Evolutionary conservation across 2,329 filamentous ascomycete species (phyloP).

Genomic region (Trichoderma sp.): DNA sequence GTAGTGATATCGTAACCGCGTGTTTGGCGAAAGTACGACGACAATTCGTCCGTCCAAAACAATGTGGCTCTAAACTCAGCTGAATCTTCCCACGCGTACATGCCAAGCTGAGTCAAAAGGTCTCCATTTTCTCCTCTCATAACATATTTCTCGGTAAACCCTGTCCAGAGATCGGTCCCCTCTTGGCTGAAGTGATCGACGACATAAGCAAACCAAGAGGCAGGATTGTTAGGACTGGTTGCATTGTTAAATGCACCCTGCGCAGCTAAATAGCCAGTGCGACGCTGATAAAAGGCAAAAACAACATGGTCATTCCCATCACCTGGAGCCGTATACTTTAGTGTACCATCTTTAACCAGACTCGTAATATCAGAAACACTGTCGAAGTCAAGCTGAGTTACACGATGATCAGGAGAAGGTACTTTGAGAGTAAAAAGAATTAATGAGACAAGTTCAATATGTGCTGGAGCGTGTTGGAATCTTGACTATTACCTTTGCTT

Average conservation of each 20-base stretch:
- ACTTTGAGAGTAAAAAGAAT: not conserved
- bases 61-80: slow-evolving; percentile 10
- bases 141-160: slow-evolving; percentile 7
- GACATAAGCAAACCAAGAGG: slow-evolving; percentile 21
- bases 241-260: slow-evolving; percentile 14
- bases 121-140: slow-evolving; percentile 14
- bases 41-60: slow-evolving; percentile 9
- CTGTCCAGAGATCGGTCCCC: slow-evolving; percentile 11
- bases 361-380: not conserved
- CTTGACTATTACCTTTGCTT: not conserved
- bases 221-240: not conserved
- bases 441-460: not conserved
- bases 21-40: slow-evolving; percentile 6
- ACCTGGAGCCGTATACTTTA: not conserved
- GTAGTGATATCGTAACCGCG: slow-evolving; percentile 15
- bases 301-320: slow-evolving; percentile 1
- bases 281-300: slow-evolving; percentile 16
- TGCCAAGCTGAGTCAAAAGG: slow-evolving; percentile 3
- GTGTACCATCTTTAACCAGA: not conserved
- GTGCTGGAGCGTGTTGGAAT: not conserved
- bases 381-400: slow-evolving; percentile 11
- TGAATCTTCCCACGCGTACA: slow-evolving; percentile 19
- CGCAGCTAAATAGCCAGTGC: slow-evolving; percentile 11
- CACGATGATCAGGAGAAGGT: not conserved
- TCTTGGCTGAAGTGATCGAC: slow-evolving; percentile 12